Evolutionary conservation across 164 flowering plant genomes (phyloP), one percentile per base, ranked within the genome.

Genomic region (Akebia trifoliata): DNA sequence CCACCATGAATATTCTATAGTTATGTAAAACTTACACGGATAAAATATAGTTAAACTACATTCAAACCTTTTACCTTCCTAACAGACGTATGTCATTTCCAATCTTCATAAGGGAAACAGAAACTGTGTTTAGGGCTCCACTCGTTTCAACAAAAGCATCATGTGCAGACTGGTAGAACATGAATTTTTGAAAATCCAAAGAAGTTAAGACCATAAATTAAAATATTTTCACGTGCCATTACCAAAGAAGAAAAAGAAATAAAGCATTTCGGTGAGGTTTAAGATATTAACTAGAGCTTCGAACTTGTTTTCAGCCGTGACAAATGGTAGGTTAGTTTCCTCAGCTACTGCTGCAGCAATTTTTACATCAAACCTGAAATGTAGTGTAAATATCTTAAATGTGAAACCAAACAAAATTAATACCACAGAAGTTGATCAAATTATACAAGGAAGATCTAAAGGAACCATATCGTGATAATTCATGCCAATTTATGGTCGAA

Each of bases 131-230:
- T 40, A 94, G 73, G 51, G 96, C 75, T 70, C 99, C 99, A 69
- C 99, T 94, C 21, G 93, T 77, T 80, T 94, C 97, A 64, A 90
- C 95, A 76, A 86, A 90, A 46, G 99, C 95, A 74, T 94, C 99
- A 81, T 90, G 99, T 42, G 99, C 97, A 66, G 97, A 96, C 99
- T 94, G 65, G 58, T 15, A 43, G 34, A 63, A 62, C 40, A 60
- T 8, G 8, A 64, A 21, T 44, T 21, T 10, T 53, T 11, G n/a
- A 57, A 26, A 18, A 40, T 21, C 24, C n/a, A 5, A 5, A 47
- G 15, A n/a, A 11, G 10, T 10, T 39, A 45, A 20, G 1, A 25
- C 49, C 45, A 48, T 14, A 30, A 54, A 54, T 29, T 39, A 11
- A 43, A 39, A 53, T 20, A 35, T 11, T 12, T 17, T 40, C 17